A percentile compares a stretch with the other conserved stretches of the same genome.
Evolutionary conservation across 805 yeast genomes (phyloP).

Genomic region (Cyberlindnera mississippiensis): DNA sequence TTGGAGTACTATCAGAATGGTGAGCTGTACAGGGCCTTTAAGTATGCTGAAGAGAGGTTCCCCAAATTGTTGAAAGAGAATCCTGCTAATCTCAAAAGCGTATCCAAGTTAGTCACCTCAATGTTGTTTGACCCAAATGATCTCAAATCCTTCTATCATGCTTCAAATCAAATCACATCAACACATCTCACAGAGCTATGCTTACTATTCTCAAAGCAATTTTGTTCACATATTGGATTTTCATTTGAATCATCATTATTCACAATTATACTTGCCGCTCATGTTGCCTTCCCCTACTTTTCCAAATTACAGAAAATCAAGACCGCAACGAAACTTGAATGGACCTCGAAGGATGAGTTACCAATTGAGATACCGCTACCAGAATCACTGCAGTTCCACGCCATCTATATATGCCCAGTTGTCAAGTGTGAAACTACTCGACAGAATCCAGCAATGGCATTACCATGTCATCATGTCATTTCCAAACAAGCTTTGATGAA

Average conservation of each 20-base stretch:
- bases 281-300: conserved; percentile 49
- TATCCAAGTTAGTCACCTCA: conserved; percentile 43
- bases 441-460: conserved; percentile 56
- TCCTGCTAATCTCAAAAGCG: conserved; percentile 31
- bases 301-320: conserved; percentile 44
- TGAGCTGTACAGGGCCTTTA: conserved; percentile 31
- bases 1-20: conserved; percentile 29
- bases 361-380: conserved; percentile 63
- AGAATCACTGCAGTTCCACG: conserved; percentile 48
- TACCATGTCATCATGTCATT: conserved; percentile 63
- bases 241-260: conserved; percentile 52
- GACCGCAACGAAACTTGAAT: conserved; percentile 39
- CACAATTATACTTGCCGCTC: conserved; percentile 47
- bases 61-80: conserved; percentile 38
- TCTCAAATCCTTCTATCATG: conserved; percentile 22
- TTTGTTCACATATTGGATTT: conserved; percentile 44
- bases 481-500: conserved; percentile 50
- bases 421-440: conserved; percentile 56
- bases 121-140: conserved; percentile 23
- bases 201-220: conserved; percentile 42
- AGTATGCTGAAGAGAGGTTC: conserved; percentile 42
- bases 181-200: conserved; percentile 30
- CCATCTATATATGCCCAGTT: conserved; percentile 70
- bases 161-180: conserved; percentile 21
- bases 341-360: conserved; percentile 56